Conservation (phyloP, 164 flowering plant genomes). For the Kingdonia uniflora region DNA sequence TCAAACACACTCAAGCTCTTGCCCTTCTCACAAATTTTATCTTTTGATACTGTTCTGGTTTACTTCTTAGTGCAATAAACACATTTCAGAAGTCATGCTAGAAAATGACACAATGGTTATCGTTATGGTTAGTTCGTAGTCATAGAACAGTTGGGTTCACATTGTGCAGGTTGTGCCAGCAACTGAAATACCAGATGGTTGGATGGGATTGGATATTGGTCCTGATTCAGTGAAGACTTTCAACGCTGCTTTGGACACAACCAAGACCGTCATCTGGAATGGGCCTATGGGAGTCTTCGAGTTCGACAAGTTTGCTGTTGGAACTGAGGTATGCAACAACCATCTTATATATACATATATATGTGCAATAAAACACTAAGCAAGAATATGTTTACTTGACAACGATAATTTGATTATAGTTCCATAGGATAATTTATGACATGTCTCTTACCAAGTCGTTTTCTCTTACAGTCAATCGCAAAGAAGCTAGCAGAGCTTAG, state of each 20-base stretch:
- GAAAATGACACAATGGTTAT: no score
- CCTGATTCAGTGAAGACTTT: conserved; percentile 64
- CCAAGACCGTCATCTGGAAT: conserved; percentile 75
- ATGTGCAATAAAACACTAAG: not conserved
- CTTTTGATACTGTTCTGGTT: no score
- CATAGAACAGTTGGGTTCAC: no score
- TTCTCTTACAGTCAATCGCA: conserved; percentile 29
- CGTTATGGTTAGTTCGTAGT: no score
- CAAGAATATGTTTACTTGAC: no score
- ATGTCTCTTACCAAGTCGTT: no score
- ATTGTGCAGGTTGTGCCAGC: conserved; percentile 52
- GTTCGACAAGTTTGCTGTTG: conserved; percentile 75
- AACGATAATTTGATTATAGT: no score
- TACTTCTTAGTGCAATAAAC: no score
- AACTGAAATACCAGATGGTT: conserved; percentile 59
- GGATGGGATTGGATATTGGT: conserved; percentile 89
- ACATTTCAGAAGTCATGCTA: no score
- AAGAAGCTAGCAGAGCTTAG: conserved; percentile 45
- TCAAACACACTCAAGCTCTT: no score
- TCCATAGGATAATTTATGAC: no score
- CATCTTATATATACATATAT: not conserved
- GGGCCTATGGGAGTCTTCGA: conserved; percentile 95
- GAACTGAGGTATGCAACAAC: conserved; percentile 53
- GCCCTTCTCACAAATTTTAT: no score
- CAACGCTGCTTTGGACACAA: conserved; percentile 44